These are phyloP conservation scores for Citrus maxima DNA, from an alignment of 345 rosid species.

Conservation along the genomic window DNA sequence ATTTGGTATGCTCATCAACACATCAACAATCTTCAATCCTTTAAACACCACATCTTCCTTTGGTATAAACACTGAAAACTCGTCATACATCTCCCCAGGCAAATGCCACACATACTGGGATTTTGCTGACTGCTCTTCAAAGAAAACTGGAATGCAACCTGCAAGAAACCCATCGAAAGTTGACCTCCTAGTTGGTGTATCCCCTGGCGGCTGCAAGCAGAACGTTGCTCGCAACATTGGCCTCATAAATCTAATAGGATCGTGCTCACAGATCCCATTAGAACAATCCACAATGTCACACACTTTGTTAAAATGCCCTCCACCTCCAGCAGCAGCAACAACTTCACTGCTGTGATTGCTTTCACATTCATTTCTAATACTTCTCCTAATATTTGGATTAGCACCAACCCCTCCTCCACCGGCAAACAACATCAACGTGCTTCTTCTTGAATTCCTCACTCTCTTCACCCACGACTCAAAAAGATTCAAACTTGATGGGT, in stretches of 20 bases:
- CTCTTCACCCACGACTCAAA: slow-evolving; percentile 69
- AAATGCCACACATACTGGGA: slow-evolving; percentile 78
- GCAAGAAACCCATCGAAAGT: slow-evolving; percentile 81
- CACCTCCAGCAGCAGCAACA: background rate
- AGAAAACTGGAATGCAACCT: slow-evolving; percentile 93
- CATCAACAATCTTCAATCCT: slow-evolving; percentile 65
- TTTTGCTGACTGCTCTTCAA: slow-evolving; percentile 74
- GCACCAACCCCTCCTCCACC: slow-evolving; percentile 78
- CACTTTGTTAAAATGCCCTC: slow-evolving; percentile 24
- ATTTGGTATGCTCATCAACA: slow-evolving; percentile 61
- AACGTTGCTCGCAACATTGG: slow-evolving; percentile 74
- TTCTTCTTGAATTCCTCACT: slow-evolving; percentile 53
- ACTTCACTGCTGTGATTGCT: slow-evolving; percentile 15
- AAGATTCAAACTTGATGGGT: slow-evolving; percentile 61
- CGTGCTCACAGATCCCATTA: slow-evolving; percentile 84
- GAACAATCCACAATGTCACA: slow-evolving; percentile 90
- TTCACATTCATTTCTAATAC: slow-evolving; percentile 78
- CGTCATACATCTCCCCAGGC: slow-evolving; percentile 43
- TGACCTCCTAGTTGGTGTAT: slow-evolving; percentile 79
- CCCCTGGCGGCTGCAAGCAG: slow-evolving; percentile 92
- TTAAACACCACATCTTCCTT: slow-evolving; percentile 84
- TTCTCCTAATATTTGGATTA: slow-evolving; percentile 66
- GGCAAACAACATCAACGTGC: slow-evolving; percentile 66
- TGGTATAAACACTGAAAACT: slow-evolving; percentile 63
- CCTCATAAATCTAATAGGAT: slow-evolving; percentile 75